phyloP scores from a whole-genome alignment of 2,329 filamentous ascomycete species.

The Lachnellula arida region DNA sequence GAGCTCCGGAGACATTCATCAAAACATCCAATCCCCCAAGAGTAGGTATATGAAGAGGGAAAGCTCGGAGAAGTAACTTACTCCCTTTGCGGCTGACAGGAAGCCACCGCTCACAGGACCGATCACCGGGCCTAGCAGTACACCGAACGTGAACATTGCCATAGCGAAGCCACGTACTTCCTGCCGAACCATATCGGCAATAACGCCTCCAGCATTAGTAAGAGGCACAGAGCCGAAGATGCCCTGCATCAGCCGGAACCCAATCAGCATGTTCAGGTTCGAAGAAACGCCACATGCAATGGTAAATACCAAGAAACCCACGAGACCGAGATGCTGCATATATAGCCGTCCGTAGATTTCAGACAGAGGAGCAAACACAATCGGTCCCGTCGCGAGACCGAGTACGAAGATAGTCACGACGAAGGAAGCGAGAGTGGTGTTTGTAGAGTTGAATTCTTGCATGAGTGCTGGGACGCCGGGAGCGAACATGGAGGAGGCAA shows the following conservation, averaged over 20 bases:
- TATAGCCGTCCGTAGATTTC: conserved; percentile 57
- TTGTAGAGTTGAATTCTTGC: conserved; percentile 17
- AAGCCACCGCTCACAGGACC: conserved; percentile 46
- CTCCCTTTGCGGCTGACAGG: conserved; percentile 27
- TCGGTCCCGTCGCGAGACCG: conserved; percentile 52
- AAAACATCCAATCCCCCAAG: no score
- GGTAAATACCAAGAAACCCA: background rate
- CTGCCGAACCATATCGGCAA: conserved; percentile 57
- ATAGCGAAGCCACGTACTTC: conserved; percentile 55
- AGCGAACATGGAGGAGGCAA: conserved; percentile 40
- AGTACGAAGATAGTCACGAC: conserved; percentile 48
- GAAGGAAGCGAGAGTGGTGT: conserved; percentile 12
- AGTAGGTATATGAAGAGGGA: no score
- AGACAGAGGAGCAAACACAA: conserved; percentile 52
- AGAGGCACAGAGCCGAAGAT: conserved; percentile 50
- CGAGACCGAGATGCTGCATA: background rate
- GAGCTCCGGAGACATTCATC: no score
- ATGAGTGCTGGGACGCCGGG: conserved; percentile 32
- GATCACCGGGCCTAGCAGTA: conserved; percentile 34
- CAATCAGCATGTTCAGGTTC: conserved; percentile 44
- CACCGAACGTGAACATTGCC: conserved; percentile 43
- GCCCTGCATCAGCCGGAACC: conserved; percentile 57
- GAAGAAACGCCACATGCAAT: conserved; percentile 34
- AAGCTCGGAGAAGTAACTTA: no score
- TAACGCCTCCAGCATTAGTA: conserved; percentile 56